Base-by-base conservation (phyloP, 2,329 filamentous ascomycete genomes). In the Pseudohalonectria lignicola region DNA sequence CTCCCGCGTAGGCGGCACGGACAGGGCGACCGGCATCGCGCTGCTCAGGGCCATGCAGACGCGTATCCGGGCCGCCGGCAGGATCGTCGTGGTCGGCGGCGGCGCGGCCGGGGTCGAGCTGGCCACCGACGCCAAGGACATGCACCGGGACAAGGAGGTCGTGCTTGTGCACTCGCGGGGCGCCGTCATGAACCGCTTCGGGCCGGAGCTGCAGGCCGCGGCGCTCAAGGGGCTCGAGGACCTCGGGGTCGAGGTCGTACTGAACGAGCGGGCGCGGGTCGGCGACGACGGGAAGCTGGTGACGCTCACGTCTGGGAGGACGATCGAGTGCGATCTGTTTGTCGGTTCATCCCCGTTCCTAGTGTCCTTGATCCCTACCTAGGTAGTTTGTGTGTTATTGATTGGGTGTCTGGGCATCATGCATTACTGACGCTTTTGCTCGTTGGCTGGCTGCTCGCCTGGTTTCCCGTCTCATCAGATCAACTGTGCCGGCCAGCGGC, bases 91-190 rank as follows among this genome's bases (percentile, higher is more conserved):
- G 0, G 61, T 73, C 0, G 76, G 76, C 2, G 75, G 73, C 0
- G 76, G 76, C 3, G 73, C 76, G 1, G 76, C 75, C 0, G 76
- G 76, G 2, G 69, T 80, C 0, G 72, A 80, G 53, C 54, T 79
- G 25, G 74, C 73, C 0, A 66, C 71, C 1, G 76, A 81, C 47
- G 67, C 71, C 9, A 77, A 76, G 51, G 61, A 61, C 5, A 50
- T 58, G 9, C 76, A 73, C 44, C 71, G 73, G 0, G 61, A 68
- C 6, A 80, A 80, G 53, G 53, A 56, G 0, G 67, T 81, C 9
- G 64, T 64, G 0, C 50, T 81, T 6, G 61, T 81, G 1, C 75
- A 80, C 50, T 79, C 76, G 2, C 58, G 74, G 13, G 50, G 55
- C 2, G 58, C 56, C 0, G 51, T 79, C 1, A 66, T 80, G 65